Evolutionary conservation across 108 stramenopile genomes (phyloP).

Genomic region (Epithemia pelagica): DNA sequence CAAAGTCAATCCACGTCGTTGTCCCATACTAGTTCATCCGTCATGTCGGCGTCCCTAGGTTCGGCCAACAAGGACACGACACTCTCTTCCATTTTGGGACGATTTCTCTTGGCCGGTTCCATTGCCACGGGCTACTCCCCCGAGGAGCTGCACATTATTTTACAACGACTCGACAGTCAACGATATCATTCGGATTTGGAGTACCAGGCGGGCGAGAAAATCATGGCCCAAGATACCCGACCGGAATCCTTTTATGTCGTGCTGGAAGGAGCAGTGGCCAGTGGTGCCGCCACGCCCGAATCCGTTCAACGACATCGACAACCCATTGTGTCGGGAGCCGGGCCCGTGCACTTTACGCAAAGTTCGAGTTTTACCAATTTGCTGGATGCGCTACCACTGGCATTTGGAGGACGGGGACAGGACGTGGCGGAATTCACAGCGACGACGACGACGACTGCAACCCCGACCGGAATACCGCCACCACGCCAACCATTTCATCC

Average conservation of each 20-base stretch:
- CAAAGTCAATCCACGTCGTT: conserved; percentile 15
- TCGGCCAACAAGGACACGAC: not conserved
- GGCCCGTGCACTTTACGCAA: conserved; percentile 8
- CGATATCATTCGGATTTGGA: conserved; percentile 50
- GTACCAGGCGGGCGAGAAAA: conserved; percentile 40
- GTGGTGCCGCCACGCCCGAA: not conserved
- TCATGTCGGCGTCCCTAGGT: conserved; percentile 13
- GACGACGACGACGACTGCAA: not conserved
- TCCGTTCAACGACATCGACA: not conserved
- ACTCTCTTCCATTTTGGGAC: conserved; percentile 8
- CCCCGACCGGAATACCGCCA: too few relatives aligned
- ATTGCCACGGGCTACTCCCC: conserved; percentile 27
- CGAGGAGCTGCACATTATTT: conserved; percentile 31
- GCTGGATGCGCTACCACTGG: conserved; percentile 4
- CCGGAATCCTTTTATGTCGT: conserved; percentile 75
- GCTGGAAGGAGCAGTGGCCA: conserved; percentile 59
- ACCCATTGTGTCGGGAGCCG: conserved; percentile 16
- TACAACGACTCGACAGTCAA: conserved; percentile 40
- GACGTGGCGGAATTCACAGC: not conserved
- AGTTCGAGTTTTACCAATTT: conserved; percentile 12
- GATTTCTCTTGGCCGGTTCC: not conserved
- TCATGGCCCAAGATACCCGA: conserved; percentile 40
- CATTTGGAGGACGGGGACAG: conserved; percentile 22
- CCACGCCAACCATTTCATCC: not conserved
- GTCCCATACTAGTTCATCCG: not conserved